These are phyloP conservation scores for Debaryomycetaceae sp. DNA, from an alignment of 1,139 yeast genomes.

Conservation along the genomic window DNA sequence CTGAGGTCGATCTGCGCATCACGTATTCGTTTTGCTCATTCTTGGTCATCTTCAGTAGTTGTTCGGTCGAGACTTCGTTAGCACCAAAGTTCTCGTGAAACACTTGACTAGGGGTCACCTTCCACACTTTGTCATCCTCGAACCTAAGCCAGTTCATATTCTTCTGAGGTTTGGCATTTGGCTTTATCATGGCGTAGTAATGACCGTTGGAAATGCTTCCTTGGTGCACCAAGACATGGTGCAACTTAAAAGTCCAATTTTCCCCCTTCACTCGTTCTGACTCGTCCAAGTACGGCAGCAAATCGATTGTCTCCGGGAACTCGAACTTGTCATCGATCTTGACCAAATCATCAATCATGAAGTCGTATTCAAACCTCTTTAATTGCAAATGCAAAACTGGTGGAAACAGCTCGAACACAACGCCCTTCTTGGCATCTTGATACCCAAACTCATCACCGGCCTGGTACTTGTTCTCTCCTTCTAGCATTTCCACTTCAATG, in stretches of 20 bases:
- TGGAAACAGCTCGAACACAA: constrained; percentile 84
- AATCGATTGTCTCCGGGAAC: constrained; percentile 79
- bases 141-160: constrained; percentile 77
- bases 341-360: constrained; percentile 81
- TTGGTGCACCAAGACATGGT: constrained; percentile 92
- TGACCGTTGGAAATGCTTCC: constrained; percentile 97
- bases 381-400: constrained; percentile 89
- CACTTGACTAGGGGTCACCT: constrained; percentile 78
- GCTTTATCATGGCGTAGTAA: constrained; percentile 90
- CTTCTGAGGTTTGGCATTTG: constrained; percentile 37
- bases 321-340: constrained; percentile 92
- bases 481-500: constrained; percentile 80
- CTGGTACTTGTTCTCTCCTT: constrained; percentile 93
- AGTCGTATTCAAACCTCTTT: constrained; percentile 92
- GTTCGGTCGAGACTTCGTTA: constrained; percentile 47
- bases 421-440: constrained; percentile 97
- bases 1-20: constrained; percentile 80
- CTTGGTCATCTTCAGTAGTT: constrained; percentile 48
- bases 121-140: constrained; percentile 93
- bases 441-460: constrained; percentile 83
- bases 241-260: constrained; percentile 75
- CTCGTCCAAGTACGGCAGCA: constrained; percentile 72
- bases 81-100: constrained; percentile 93
- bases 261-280: constrained; percentile 39
- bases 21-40: constrained; percentile 60